Percentiles rank a stretch among this genome's conserved stretches.
Evolutionary conservation across 805 yeast genomes (phyloP).

Genomic region (Kockiozyma suomiensis): DNA sequence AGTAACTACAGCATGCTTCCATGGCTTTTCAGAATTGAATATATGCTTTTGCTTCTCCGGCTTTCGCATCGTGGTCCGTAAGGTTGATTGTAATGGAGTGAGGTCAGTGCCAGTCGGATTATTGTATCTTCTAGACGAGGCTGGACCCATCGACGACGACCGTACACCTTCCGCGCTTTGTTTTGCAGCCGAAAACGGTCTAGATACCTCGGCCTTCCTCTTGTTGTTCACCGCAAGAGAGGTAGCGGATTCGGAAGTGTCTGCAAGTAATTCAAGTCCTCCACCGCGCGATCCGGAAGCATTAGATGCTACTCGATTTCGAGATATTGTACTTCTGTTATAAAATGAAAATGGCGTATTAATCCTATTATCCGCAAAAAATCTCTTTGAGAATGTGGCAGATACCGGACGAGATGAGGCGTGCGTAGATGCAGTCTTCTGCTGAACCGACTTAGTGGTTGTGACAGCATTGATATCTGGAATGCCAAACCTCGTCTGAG

Average conservation of each 20-base stretch:
- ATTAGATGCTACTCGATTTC: background rate
- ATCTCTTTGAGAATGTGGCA: too few relatives aligned
- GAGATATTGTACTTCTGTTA: too few relatives aligned
- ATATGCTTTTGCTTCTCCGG: conserved; percentile 25
- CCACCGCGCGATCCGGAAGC: background rate
- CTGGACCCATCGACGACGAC: background rate
- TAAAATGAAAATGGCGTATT: too few relatives aligned
- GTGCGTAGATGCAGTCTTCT: too few relatives aligned
- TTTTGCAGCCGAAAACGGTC: background rate
- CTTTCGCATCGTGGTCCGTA: conserved; percentile 37
- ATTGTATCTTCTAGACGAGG: background rate
- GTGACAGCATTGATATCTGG: too few relatives aligned
- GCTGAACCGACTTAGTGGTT: too few relatives aligned
- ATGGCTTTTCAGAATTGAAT: conserved; percentile 36
- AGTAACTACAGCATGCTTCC: conserved; percentile 34
- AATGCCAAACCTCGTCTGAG: too few relatives aligned
- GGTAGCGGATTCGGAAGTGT: conserved; percentile 1
- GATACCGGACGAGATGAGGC: too few relatives aligned
- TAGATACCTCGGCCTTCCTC: background rate
- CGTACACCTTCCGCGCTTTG: background rate
- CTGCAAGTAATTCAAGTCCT: background rate
- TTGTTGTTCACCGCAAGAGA: background rate
- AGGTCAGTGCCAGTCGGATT: conserved; percentile 9
- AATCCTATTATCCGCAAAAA: too few relatives aligned
- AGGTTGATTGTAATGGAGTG: background rate